A percentile compares a stretch with the other conserved stretches of the same genome.
Conservation (phyloP, 108 stramenopile species). For the Cyclostephanos tholiformis region DNA sequence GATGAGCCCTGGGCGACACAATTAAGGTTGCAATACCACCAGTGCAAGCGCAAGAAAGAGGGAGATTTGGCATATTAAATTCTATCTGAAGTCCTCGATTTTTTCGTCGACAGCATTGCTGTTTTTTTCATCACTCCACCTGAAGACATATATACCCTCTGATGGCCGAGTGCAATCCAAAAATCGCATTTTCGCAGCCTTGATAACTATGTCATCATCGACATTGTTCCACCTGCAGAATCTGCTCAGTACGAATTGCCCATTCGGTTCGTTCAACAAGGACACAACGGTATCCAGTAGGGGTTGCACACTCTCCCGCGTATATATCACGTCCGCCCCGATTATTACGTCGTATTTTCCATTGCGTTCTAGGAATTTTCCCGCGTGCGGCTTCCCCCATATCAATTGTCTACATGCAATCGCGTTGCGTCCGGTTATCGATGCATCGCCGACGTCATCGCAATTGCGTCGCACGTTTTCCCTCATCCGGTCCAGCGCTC, state of each 20-base stretch:
- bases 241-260: constrained; percentile 34
- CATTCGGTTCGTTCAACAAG: constrained; percentile 36
- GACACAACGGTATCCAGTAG: constrained; percentile 31
- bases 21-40: background rate
- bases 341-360: constrained; percentile 20
- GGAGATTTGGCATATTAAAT: no score
- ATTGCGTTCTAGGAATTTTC: constrained; percentile 12
- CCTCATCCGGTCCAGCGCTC: constrained; percentile 50
- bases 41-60: no score
- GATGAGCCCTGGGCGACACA: no score
- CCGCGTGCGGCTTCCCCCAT: constrained; percentile 28
- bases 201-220: constrained; percentile 34
- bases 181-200: constrained; percentile 34
- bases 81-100: no score
- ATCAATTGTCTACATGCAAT: constrained; percentile 35
- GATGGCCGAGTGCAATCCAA: constrained; percentile 36
- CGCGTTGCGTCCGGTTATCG: background rate
- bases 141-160: constrained; percentile 42
- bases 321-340: constrained; percentile 37
- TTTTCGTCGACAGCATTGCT: background rate
- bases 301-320: constrained; percentile 20
- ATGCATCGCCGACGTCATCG: constrained; percentile 6
- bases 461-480: constrained; percentile 46
- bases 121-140: background rate
- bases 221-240: constrained; percentile 43